Conservation (phyloP, 768 basidiomycete species). For the Pulveroboletus sp. region DNA sequence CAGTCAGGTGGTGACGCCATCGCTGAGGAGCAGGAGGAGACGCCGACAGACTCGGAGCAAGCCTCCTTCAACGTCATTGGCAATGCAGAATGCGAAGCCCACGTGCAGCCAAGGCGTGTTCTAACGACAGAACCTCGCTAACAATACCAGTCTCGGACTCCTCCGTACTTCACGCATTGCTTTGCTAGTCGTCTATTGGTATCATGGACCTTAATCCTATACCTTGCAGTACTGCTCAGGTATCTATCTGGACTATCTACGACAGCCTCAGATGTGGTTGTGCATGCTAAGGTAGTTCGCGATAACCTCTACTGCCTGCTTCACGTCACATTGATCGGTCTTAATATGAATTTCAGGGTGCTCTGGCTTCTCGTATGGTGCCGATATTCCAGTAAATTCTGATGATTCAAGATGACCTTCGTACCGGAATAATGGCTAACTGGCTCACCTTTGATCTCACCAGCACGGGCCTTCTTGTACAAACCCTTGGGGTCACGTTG, state of each 20-base stretch:
- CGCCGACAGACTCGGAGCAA: conserved; percentile 24
- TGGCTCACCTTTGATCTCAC: conserved; percentile 85
- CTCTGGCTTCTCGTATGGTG: conserved; percentile 90
- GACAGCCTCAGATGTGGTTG: conserved; percentile 44
- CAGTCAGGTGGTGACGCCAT: conserved; percentile 48
- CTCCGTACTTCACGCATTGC: conserved; percentile 6
- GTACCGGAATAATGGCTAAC: not conserved
- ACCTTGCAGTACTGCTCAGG: conserved; percentile 10
- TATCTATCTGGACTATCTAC: conserved; percentile 18
- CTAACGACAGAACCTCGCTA: conserved; percentile 19
- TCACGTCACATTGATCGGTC: conserved; percentile 76
- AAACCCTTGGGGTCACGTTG: conserved; percentile 94
- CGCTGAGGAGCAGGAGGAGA: conserved; percentile 60
- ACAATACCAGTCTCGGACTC: conserved; percentile 3
- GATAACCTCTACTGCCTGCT: conserved; percentile 74
- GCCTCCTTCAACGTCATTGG: conserved; percentile 8
- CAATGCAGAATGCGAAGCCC: conserved; percentile 7
- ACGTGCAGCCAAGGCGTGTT: conserved; percentile 9
- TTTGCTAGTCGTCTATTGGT: conserved; percentile 19
- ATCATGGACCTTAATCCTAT: conserved; percentile 8
- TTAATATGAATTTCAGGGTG: conserved; percentile 88
- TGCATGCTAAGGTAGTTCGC: conserved; percentile 71
- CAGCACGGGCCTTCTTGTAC: conserved; percentile 93
- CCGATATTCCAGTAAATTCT: conserved; percentile 99
- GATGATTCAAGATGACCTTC: conserved; percentile 9